phyloP scores from a whole-genome alignment of 345 rosid genomes.

The Moringa oleifera region DNA sequence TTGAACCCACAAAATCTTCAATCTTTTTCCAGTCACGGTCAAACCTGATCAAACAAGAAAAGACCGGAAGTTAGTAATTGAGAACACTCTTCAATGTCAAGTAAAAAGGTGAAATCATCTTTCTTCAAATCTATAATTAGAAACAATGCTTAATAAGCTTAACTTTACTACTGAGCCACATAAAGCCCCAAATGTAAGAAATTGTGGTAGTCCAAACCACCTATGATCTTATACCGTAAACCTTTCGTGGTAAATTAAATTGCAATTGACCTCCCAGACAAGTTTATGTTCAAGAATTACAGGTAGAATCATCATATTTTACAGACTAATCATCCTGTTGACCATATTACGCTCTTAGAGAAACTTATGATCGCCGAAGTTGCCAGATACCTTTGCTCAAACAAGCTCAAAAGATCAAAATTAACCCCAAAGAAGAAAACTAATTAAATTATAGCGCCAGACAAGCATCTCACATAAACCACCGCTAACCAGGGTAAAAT shows the following conservation, averaged over 20 bases:
- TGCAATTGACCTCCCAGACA: too few relatives aligned
- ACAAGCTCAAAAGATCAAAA: too few relatives aligned
- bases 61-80: slow-evolving; percentile 1
- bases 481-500: too few relatives aligned
- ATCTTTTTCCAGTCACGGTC: slow-evolving; percentile 99
- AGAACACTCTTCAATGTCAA: background rate
- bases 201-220: background rate
- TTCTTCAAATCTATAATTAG: too few relatives aligned
- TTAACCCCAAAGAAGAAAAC: too few relatives aligned
- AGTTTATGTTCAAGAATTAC: too few relatives aligned
- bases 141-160: slow-evolving; percentile 6
- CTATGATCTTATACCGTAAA: background rate
- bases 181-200: background rate
- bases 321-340: background rate
- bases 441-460: too few relatives aligned
- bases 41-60: slow-evolving; percentile 51
- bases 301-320: background rate
- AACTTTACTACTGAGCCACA: background rate
- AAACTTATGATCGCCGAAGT: background rate
- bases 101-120: background rate
- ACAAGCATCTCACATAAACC: too few relatives aligned
- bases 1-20: slow-evolving; percentile 96
- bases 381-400: background rate
- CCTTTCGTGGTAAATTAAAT: background rate
- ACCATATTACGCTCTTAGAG: background rate